Conservation (phyloP, 164 flowering plant species). For the Saururus chinensis region DNA sequence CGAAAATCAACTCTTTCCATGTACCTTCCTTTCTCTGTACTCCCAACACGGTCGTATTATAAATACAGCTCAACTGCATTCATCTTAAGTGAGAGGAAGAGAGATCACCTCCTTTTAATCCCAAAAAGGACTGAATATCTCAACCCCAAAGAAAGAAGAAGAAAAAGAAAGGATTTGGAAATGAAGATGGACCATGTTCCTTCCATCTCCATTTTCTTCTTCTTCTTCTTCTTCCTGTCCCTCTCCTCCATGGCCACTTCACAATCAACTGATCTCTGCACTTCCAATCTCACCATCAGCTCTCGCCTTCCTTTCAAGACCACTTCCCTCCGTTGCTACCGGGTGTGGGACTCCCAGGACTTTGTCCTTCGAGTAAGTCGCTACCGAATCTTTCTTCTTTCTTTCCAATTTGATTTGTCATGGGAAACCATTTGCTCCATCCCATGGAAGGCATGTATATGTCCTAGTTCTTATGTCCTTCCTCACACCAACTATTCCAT, state of each 20-base stretch:
- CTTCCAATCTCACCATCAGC: neutral
- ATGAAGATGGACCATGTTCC: neutral
- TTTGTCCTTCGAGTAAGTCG: slow-evolving; percentile 37
- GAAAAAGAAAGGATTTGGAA: neutral
- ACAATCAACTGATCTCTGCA: slow-evolving; percentile 1
- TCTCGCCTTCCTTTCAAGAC: neutral
- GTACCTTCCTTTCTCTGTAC: no score
- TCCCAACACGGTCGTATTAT: no score
- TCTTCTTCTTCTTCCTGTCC: slow-evolving; percentile 1
- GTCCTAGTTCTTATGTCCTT: no score
- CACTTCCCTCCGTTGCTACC: slow-evolving; percentile 14
- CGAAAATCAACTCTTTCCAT: no score
- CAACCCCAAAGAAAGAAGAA: neutral
- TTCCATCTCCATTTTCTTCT: neutral
- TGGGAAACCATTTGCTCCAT: neutral
- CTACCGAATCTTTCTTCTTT: neutral
- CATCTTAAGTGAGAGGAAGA: neutral
- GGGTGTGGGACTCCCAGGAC: slow-evolving; percentile 25
- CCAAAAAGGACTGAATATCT: neutral
- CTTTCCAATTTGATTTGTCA: neutral
- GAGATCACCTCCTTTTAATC: neutral
- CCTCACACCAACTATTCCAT: no score
- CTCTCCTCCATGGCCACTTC: slow-evolving; percentile 1
- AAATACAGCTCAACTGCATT: no score
- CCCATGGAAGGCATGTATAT: no score